Evolutionary conservation across 2,329 filamentous ascomycete species (phyloP).

Genomic region (Pseudogymnoascus sp.): DNA sequence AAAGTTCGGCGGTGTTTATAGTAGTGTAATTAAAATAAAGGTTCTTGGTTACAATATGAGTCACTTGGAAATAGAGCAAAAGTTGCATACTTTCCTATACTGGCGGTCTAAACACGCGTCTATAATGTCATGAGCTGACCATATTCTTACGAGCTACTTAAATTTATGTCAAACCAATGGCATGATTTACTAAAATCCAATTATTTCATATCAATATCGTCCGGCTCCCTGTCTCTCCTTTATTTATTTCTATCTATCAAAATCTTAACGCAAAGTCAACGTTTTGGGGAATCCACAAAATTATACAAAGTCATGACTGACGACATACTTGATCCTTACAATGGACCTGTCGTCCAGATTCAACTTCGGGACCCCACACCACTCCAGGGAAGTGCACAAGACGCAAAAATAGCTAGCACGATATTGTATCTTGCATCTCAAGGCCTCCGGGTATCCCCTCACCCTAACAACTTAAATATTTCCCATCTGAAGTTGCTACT

Average conservation of each 20-base stretch:
- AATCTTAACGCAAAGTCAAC: background rate
- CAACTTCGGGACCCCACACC: background rate
- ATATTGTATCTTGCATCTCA: background rate
- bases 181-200: background rate
- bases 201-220: background rate
- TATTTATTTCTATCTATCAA: background rate
- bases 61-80: background rate
- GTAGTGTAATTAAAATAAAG: background rate
- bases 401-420: background rate
- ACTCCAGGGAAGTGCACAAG: background rate
- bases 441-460: background rate
- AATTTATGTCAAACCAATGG: background rate
- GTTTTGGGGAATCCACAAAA: background rate
- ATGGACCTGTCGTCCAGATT: background rate
- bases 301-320: background rate
- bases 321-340: background rate
- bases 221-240: background rate
- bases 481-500: background rate
- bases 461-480: background rate
- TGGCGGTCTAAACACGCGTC: background rate
- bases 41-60: background rate
- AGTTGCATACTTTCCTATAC: background rate
- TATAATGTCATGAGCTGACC: background rate
- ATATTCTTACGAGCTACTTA: background rate
- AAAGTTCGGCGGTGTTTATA: background rate